Base-by-base conservation (phyloP, 2,329 filamentous ascomycete species). In the Fusarium hainanense region DNA sequence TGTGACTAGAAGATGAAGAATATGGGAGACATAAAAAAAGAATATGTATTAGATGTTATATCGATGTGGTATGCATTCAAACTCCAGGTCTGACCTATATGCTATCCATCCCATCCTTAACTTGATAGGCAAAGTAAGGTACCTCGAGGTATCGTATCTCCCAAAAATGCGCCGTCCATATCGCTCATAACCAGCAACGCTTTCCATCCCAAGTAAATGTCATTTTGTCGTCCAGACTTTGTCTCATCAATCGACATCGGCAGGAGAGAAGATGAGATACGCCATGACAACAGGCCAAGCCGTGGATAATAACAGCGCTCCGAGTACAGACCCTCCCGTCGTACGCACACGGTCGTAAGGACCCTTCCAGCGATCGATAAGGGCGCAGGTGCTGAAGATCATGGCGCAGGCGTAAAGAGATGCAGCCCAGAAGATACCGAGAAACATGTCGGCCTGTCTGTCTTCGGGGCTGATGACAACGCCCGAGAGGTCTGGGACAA, bases 331-430 rank as follows among this genome's bases (percentile, higher is more conserved):
- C 1, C 77, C 73, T 1, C 60, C 42, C 0, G 75, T 74, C 5
- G 75, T 76, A 3, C 73, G 73, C 37, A 76, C 73, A 51, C 79
- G 79, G 48, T 81, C 79, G 58, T 76, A 68, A 13, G 77, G 77
- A 0, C 82, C 80, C 65, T 79, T 77, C 82, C 82, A 83, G n/a
- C 82, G 79, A 66, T 80, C 78, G 67, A 83, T 68, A 58, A 83
- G 77, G n/a, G 74, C 74, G 73, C 80, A 79, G 30, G 81, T 81
- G 63, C 77, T 80, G 70, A 78, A 82, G 71, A 83, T 80, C 76
- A 82, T 81, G 74, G 77, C 80, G 63, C 79, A 77, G 52, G 56
- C 75, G 73, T 83, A 82, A 40, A 81, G 62, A 7, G 76, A 74
- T 27, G 72, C 54, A 9, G 58, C 74, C 81, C 81, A 83, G 64